A percentile compares a stretch with the other conserved stretches of the same genome.
phyloP scores from a whole-genome alignment of 208 protist species.

The Crithidia mellificae region DNA sequence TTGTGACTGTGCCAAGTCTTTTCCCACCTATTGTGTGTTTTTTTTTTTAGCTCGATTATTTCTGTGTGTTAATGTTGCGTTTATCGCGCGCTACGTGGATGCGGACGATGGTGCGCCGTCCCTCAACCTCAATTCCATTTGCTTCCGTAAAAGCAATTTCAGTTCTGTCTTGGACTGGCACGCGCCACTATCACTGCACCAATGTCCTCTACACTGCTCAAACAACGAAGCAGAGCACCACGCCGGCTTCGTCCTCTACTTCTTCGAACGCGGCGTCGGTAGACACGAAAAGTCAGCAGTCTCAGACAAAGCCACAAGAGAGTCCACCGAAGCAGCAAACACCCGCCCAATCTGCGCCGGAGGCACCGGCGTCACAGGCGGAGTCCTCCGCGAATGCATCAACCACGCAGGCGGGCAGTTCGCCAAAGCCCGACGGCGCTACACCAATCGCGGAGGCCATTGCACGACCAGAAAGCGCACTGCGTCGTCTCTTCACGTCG shows the following conservation, averaged over 20 bases:
- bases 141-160: not conserved
- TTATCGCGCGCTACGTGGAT: not conserved
- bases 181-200: not conserved
- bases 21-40: not conserved
- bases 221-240: no score
- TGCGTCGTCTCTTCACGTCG: conserved; percentile 61
- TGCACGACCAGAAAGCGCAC: conserved; percentile 13
- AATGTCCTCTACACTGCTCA: no score
- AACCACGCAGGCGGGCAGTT: not conserved
- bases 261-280: no score
- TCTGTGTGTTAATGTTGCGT: not conserved
- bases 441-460: not conserved
- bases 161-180: not conserved
- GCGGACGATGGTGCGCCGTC: not conserved
- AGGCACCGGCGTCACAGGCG: no score
- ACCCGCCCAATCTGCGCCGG: no score
- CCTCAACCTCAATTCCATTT: not conserved
- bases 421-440: not conserved
- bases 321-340: no score
- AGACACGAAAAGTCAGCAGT: no score
- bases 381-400: no score
- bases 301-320: no score
- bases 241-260: no score
- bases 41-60: not conserved
- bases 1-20: no score